Percentiles rank a stretch among this genome's conserved stretches.
Evolutionary conservation across 495 filamentous ascomycete species (phyloP).

Genomic region (Daldinia loculata): DNA sequence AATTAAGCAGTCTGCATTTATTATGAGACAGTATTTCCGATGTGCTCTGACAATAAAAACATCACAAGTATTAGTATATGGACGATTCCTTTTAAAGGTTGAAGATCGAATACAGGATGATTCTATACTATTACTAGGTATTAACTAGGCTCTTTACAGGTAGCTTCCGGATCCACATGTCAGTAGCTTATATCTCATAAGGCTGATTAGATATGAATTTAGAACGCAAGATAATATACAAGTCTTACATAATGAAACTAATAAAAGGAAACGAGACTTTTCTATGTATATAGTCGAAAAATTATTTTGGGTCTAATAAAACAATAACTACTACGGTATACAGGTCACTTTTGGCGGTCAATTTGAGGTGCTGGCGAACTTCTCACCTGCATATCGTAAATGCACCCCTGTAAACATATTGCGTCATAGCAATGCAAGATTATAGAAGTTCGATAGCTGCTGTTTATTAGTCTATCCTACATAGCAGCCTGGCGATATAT

Average conservation of each 20-base stretch:
- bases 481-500: not conserved
- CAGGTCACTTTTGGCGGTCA: not conserved
- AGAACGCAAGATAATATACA: too few species aligned
- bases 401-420: slow-evolving; percentile 11
- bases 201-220: not conserved
- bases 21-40: too few species aligned
- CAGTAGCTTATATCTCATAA: not conserved
- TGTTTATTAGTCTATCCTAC: not conserved
- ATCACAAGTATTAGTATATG: too few species aligned
- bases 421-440: slow-evolving; percentile 12
- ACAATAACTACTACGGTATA: not conserved
- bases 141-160: not conserved
- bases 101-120: too few species aligned
- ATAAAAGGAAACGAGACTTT: too few species aligned
- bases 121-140: too few species aligned
- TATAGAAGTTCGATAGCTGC: not conserved
- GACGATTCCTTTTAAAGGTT: too few species aligned
- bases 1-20: too few species aligned
- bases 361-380: not conserved
- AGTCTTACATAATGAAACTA: too few species aligned
- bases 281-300: not conserved
- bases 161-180: not conserved
- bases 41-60: too few species aligned
- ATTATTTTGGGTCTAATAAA: not conserved
- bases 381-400: slow-evolving; percentile 6